A percentile compares a stretch with the other conserved stretches of the same genome.
phyloP scores from a whole-genome alignment of 2,329 filamentous ascomycete genomes.

The Claviceps digitariae region DNA sequence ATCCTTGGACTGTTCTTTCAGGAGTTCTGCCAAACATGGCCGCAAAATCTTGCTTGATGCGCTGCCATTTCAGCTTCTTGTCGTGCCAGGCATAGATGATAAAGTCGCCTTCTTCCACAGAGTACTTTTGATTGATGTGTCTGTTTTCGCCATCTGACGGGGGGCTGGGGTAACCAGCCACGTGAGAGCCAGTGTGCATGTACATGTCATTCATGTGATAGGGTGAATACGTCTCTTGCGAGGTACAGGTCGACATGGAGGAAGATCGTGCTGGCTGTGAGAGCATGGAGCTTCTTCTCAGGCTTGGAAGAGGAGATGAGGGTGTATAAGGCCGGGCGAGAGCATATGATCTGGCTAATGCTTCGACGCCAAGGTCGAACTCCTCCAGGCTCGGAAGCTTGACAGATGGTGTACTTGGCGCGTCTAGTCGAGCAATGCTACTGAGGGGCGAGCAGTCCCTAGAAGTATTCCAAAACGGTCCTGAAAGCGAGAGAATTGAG shows the following conservation, averaged over 20 bases:
- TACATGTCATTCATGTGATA: slow-evolving; percentile 13
- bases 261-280: slow-evolving; percentile 12
- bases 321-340: slow-evolving; percentile 14
- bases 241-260: slow-evolving; percentile 10
- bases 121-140: slow-evolving; percentile 31
- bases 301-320: slow-evolving; percentile 15
- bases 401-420: slow-evolving; percentile 8
- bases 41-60: slow-evolving; percentile 26
- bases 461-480: slow-evolving; percentile 1
- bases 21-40: slow-evolving; percentile 24
- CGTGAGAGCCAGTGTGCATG: slow-evolving; percentile 9
- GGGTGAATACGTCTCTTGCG: slow-evolving; percentile 11
- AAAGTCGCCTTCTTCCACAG: slow-evolving; percentile 28
- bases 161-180: slow-evolving; percentile 21
- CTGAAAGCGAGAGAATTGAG: too few species aligned
- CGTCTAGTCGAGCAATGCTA: slow-evolving; percentile 8
- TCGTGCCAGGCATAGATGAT: slow-evolving; percentile 31
- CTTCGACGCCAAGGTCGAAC: slow-evolving; percentile 25
- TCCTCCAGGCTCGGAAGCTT: slow-evolving; percentile 23
- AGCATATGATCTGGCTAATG: slow-evolving; percentile 19
- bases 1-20: slow-evolving; percentile 25
- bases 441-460: slow-evolving; percentile 16
- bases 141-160: slow-evolving; percentile 23
- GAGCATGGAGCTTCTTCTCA: slow-evolving; percentile 11
- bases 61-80: slow-evolving; percentile 29